phyloP scores from a whole-genome alignment of 163 green algal genomes.

The Smithsoniella earleae region DNA sequence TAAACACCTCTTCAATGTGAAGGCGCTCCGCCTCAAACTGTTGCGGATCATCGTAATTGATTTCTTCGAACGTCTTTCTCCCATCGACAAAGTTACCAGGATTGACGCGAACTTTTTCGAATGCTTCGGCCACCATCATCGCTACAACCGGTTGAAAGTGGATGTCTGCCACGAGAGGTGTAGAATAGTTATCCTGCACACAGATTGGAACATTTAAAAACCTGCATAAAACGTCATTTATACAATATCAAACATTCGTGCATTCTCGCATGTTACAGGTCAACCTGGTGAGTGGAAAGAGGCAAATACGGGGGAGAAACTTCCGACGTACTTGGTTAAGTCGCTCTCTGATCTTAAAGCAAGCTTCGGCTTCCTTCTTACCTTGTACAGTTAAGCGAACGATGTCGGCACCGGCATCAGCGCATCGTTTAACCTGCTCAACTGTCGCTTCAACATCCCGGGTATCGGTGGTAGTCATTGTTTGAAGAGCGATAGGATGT shows the following conservation, averaged over 20 bases:
- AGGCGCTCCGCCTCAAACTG: slow-evolving; percentile 80
- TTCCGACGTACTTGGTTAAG: slow-evolving; percentile 70
- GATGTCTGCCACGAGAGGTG: slow-evolving; percentile 95
- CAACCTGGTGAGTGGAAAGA: too few relatives aligned
- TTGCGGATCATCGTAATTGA: slow-evolving; percentile 85
- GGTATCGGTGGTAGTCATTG: slow-evolving; percentile 98
- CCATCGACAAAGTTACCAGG: slow-evolving; percentile 97
- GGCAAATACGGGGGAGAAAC: background rate
- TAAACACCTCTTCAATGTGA: slow-evolving; percentile 86
- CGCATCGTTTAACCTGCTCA: slow-evolving; percentile 94
- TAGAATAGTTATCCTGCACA: slow-evolving; percentile 71
- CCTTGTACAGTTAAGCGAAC: slow-evolving; percentile 97
- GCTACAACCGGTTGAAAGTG: slow-evolving; percentile 95
- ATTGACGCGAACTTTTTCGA: slow-evolving; percentile 98
- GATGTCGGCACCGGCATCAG: slow-evolving; percentile 90
- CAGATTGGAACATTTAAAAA: too few relatives aligned
- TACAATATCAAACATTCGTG: too few relatives aligned
- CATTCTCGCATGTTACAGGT: too few relatives aligned
- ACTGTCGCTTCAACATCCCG: slow-evolving; percentile 83
- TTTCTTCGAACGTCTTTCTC: slow-evolving; percentile 85
- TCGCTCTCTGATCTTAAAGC: slow-evolving; percentile 81
- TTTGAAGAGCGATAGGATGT: slow-evolving; percentile 88
- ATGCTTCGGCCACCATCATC: slow-evolving; percentile 93
- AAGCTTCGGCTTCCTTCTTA: slow-evolving; percentile 87
- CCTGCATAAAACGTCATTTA: too few relatives aligned